These are phyloP conservation scores for Gentiana dahurica DNA, from an alignment of 257 asterid species.

Conservation along the genomic window DNA sequence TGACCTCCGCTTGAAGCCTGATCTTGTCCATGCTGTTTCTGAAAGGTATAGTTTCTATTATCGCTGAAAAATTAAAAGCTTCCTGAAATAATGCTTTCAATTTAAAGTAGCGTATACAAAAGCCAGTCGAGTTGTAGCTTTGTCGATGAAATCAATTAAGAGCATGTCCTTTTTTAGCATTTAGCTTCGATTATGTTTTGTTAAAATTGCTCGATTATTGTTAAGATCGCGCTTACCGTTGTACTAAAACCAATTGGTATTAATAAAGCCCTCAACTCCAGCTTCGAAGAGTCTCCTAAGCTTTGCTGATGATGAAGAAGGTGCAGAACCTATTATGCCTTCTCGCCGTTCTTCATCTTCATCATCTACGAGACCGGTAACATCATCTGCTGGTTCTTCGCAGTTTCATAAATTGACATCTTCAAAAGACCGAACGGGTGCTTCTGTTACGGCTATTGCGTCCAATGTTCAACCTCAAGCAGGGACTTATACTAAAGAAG, in stretches of 20 bases:
- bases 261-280: conserved; percentile 27
- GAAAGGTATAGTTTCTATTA: conserved; percentile 35
- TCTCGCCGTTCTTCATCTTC: conserved; percentile 41
- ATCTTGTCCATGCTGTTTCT: conserved; percentile 68
- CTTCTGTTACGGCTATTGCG: conserved; percentile 42
- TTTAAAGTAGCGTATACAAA: no score
- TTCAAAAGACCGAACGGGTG: conserved; percentile 42
- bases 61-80: not conserved
- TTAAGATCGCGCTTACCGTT: no score
- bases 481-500: conserved; percentile 83
- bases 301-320: conserved; percentile 74
- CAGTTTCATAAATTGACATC: conserved; percentile 57
- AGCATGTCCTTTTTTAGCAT: no score
- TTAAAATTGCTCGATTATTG: no score
- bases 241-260: no score
- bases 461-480: conserved; percentile 95
- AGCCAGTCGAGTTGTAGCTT: no score
- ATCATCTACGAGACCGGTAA: conserved; percentile 23
- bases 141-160: no score
- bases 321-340: conserved; percentile 33
- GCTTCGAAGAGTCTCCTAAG: conserved; percentile 58
- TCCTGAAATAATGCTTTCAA: no score
- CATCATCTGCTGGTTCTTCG: conserved; percentile 34
- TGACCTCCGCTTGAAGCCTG: conserved; percentile 78
- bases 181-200: no score